phyloP scores from a whole-genome alignment of 345 rosid genomes.

The Citrus cavaleriei region DNA sequence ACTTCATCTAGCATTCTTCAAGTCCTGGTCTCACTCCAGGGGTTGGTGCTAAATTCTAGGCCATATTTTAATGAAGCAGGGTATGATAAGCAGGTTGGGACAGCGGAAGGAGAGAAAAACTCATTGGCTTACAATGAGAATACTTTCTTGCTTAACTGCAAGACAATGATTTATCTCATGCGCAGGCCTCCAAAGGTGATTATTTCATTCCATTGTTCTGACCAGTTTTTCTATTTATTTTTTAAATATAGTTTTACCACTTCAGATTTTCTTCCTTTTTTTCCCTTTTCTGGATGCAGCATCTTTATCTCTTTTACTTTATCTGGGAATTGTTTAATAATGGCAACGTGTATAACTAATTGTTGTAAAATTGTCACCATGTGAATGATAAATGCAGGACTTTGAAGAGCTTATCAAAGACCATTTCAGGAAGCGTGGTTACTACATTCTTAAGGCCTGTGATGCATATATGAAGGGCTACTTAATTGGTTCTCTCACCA shows the following conservation, averaged over 20 bases:
- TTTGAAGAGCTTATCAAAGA: slow-evolving; percentile 72
- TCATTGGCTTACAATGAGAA: slow-evolving; percentile 90
- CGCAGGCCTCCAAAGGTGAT: slow-evolving; percentile 87
- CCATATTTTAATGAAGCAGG: slow-evolving; percentile 99
- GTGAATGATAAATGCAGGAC: slow-evolving; percentile 43
- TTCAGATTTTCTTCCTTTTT: background rate
- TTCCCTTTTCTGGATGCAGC: background rate
- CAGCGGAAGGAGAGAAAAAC: slow-evolving; percentile 98
- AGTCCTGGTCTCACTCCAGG: slow-evolving; percentile 96
- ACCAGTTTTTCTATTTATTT: background rate
- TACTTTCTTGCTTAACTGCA: slow-evolving; percentile 87
- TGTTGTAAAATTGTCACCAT: background rate
- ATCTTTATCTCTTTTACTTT: background rate
- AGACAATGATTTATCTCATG: slow-evolving; percentile 91
- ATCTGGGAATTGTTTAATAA: background rate
- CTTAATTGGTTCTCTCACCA: slow-evolving; percentile 79
- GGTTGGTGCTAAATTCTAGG: slow-evolving; percentile 87
- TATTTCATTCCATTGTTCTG: background rate
- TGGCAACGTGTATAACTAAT: background rate
- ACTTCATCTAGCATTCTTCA: slow-evolving; percentile 94
- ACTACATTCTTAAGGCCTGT: slow-evolving; percentile 87
- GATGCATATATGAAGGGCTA: slow-evolving; percentile 90
- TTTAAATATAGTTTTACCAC: background rate
- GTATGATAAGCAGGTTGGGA: slow-evolving; percentile 87
- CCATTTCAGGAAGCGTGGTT: slow-evolving; percentile 82